Percentiles rank a stretch among this genome's conserved stretches.
Conservation (phyloP, 202 grass and related monocot genomes). For the Digitaria exilis region DNA sequence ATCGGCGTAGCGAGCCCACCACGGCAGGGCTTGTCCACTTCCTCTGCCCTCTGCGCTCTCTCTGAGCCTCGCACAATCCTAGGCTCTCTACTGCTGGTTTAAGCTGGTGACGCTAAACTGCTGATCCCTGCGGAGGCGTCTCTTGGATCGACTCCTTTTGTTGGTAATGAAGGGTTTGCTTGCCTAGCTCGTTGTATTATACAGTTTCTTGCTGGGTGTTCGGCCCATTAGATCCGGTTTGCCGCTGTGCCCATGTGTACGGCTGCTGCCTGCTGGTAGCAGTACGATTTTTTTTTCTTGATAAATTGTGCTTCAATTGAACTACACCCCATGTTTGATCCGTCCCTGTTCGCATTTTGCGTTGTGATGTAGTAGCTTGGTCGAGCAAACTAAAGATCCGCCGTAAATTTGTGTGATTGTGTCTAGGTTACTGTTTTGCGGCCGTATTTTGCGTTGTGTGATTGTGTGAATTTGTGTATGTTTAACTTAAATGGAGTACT, state of each 20-base stretch:
- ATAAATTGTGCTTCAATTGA: too few relatives aligned
- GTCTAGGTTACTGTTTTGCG: background rate
- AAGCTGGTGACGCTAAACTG: background rate
- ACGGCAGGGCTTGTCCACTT: too few relatives aligned
- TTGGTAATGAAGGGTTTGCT: background rate
- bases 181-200: too few relatives aligned
- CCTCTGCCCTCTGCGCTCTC: background rate
- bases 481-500: background rate
- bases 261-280: too few relatives aligned
- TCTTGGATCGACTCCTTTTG: background rate
- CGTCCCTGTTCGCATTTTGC: background rate
- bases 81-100: background rate
- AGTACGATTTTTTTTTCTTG: too few relatives aligned
- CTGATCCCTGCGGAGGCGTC: background rate
- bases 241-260: too few relatives aligned
- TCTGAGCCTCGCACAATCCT: background rate
- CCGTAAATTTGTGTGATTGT: background rate
- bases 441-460: too few relatives aligned
- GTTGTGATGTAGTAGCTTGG: background rate
- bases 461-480: too few relatives aligned
- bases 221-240: too few relatives aligned
- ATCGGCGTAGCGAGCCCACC: too few relatives aligned
- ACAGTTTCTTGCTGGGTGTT: too few relatives aligned
- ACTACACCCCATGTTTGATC: too few relatives aligned
- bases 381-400: background rate